Percentiles rank a stretch among this genome's conserved stretches.
These are phyloP conservation scores for Coniochaeta hoffmannii DNA, from an alignment of 2,329 filamentous ascomycete genomes.

Conservation along the genomic window DNA sequence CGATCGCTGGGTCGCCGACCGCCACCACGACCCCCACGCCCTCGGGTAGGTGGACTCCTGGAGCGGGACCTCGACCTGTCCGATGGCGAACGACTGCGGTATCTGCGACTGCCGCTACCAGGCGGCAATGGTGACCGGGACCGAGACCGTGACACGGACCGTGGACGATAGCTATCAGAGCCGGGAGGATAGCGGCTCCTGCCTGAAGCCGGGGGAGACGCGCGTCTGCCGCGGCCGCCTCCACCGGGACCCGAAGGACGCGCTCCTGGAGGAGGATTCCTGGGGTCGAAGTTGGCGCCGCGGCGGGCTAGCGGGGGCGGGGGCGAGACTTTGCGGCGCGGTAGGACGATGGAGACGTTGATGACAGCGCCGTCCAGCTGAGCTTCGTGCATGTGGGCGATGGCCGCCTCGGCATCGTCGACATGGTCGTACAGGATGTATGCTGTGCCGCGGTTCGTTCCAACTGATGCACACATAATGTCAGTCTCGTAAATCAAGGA, in stretches of 20 bases:
- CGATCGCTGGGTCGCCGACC: conserved; percentile 22
- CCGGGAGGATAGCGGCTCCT: conserved; percentile 30
- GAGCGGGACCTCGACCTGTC: conserved; percentile 35
- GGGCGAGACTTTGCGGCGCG: conserved; percentile 72
- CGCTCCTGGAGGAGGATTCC: conserved; percentile 32
- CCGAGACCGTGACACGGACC: conserved; percentile 43
- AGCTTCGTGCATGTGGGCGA: conserved; percentile 97
- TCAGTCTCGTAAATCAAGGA: conserved; percentile 3
- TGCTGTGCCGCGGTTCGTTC: conserved; percentile 85
- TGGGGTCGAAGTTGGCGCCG: conserved; percentile 51
- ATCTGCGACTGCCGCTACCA: conserved; percentile 25
- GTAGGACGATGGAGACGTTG: conserved; percentile 82
- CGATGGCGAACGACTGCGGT: conserved; percentile 38
- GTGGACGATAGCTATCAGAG: conserved; percentile 56
- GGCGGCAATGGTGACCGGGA: conserved; percentile 28
- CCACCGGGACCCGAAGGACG: conserved; percentile 22
- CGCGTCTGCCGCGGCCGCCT: conserved; percentile 27
- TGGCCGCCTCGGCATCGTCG: conserved; percentile 76
- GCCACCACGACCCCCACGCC: conserved; percentile 21
- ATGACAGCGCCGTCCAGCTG: conserved; percentile 78
- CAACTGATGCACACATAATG: conserved; percentile 45
- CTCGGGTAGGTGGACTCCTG: conserved; percentile 22
- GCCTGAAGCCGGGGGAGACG: conserved; percentile 16
- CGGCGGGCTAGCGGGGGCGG: conserved; percentile 66
- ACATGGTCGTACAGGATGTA: conserved; percentile 81